These are phyloP conservation scores for Linum usitatissimum DNA, from an alignment of 345 rosid genomes.

Conservation along the genomic window DNA sequence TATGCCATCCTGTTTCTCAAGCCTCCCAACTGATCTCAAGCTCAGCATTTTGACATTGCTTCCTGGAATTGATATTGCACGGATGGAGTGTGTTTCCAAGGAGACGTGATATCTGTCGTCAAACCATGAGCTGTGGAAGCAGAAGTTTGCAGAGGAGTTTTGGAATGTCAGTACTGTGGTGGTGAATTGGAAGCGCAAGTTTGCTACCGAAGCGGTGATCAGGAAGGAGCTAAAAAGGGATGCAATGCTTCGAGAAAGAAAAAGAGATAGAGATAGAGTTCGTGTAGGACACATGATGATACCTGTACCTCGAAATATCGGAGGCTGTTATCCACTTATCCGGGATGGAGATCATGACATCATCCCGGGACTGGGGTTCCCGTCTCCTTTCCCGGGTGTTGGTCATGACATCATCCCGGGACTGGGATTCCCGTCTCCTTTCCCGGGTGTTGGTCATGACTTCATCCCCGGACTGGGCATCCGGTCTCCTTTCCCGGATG, in stretches of 20 bases:
- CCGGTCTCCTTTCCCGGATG: too few relatives aligned
- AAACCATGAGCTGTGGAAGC: slow-evolving; percentile 46
- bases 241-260: neutral
- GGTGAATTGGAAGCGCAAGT: slow-evolving; percentile 38
- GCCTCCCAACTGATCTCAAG: slow-evolving; percentile 59
- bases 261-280: neutral
- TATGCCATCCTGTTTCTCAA: slow-evolving; percentile 46
- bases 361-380: slow-evolving; percentile 18
- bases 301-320: slow-evolving; percentile 7
- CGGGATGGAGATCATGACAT: slow-evolving; percentile 32
- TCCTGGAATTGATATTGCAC: slow-evolving; percentile 41
- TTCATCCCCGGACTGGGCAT: too few relatives aligned
- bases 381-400: slow-evolving; percentile 6
- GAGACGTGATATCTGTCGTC: slow-evolving; percentile 41
- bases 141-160: slow-evolving; percentile 40
- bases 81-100: slow-evolving; percentile 33
- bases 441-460: too few relatives aligned
- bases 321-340: slow-evolving; percentile 23
- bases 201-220: slow-evolving; percentile 25
- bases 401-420: too few relatives aligned
- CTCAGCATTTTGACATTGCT: slow-evolving; percentile 50
- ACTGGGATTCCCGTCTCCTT: too few relatives aligned
- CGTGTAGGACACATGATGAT: neutral
- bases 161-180: neutral
- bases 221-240: slow-evolving; percentile 16